Conservation (phyloP, 306 rosid genomes). For the Castanospermum australe region DNA sequence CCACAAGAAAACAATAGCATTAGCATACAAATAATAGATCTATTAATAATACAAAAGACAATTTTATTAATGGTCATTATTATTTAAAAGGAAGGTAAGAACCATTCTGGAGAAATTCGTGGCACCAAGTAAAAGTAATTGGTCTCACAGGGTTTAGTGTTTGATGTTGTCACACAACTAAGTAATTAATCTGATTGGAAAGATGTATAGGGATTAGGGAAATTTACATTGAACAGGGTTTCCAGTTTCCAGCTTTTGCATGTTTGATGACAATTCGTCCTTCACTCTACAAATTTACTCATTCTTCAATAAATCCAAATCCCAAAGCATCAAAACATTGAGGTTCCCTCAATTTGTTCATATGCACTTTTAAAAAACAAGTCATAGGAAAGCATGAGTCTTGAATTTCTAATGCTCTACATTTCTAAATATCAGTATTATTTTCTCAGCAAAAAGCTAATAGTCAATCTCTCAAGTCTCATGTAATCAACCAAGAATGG, state of each 20-base stretch:
- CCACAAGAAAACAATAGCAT: conserved; percentile 24
- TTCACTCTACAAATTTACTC: not conserved
- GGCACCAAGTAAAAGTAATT: conserved; percentile 1
- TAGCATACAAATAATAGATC: not conserved
- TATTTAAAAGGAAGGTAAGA: not conserved
- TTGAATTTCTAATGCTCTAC: conserved; percentile 8
- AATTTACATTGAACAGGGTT: not conserved
- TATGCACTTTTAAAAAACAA: not conserved
- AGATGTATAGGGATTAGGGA: not conserved
- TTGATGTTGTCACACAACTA: not conserved
- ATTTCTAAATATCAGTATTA: not conserved
- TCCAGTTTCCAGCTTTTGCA: too few species aligned
- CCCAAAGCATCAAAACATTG: not conserved
- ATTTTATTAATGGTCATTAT: not conserved
- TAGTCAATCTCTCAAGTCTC: too few species aligned
- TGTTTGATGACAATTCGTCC: not conserved
- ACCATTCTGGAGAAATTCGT: not conserved
- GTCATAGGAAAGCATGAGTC: not conserved
- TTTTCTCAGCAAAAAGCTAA: not conserved
- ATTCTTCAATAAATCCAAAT: not conserved
- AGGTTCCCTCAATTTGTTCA: not conserved
- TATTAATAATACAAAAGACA: not conserved
- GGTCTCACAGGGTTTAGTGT: not conserved
- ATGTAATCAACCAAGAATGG: too few species aligned
- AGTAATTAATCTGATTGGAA: conserved; percentile 10